phyloP scores from a whole-genome alignment of 805 yeast genomes.

The Priceomyces haplophilus region DNA sequence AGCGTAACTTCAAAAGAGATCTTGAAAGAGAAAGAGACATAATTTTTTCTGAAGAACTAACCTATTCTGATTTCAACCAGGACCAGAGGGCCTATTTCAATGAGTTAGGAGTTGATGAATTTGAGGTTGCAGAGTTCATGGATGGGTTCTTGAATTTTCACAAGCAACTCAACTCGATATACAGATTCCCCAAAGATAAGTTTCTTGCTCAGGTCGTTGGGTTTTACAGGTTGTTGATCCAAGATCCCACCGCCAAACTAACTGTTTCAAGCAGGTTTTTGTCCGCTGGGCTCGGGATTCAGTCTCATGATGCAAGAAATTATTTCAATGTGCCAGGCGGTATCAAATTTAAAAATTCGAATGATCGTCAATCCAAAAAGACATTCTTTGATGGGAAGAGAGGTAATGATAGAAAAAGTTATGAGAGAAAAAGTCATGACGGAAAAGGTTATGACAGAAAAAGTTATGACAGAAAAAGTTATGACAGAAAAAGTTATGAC shows the following conservation, averaged over 20 bases:
- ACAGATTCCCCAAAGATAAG: slow-evolving; percentile 20
- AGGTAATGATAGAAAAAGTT: slow-evolving; percentile 7
- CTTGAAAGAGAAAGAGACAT: slow-evolving; percentile 53
- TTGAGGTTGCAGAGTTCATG: slow-evolving; percentile 23
- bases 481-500: slow-evolving; percentile 3
- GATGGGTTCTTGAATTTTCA: slow-evolving; percentile 27
- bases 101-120: slow-evolving; percentile 15
- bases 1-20: slow-evolving; percentile 50
- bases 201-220: slow-evolving; percentile 30
- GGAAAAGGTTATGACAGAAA: slow-evolving; percentile 10
- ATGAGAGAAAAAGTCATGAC: slow-evolving; percentile 11
- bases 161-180: slow-evolving; percentile 19
- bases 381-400: slow-evolving; percentile 5
- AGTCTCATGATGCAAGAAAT: slow-evolving; percentile 17
- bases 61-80: slow-evolving; percentile 37
- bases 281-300: slow-evolving; percentile 25
- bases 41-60: slow-evolving; percentile 43
- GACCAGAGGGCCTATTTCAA: slow-evolving; percentile 22
- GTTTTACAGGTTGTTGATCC: slow-evolving; percentile 18
- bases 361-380: slow-evolving; percentile 8
- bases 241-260: slow-evolving; percentile 18
- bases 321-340: slow-evolving; percentile 29
- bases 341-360: slow-evolving; percentile 13
- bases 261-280: slow-evolving; percentile 14
- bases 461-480: slow-evolving; percentile 5